Evolutionary conservation across 2,329 filamentous ascomycete species (phyloP).

Genomic region (Dissoconium aciculare): DNA sequence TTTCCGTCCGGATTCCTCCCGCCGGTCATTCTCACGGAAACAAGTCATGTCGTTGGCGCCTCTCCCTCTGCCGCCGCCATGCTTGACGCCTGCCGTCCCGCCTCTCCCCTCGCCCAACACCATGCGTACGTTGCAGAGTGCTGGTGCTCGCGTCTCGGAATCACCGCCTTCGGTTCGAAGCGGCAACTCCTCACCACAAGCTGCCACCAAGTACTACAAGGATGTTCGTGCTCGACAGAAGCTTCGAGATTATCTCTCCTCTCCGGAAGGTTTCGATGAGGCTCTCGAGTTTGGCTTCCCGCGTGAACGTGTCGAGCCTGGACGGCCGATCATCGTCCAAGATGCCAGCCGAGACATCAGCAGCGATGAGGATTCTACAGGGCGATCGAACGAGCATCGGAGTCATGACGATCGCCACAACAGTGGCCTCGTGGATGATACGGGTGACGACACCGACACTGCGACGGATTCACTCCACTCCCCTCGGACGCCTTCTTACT

Average conservation of each 20-base stretch:
- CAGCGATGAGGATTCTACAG: slow-evolving; percentile 3
- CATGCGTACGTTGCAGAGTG: slow-evolving; percentile 1
- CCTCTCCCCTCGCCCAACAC: slow-evolving; percentile 9
- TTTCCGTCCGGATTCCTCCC: slow-evolving; percentile 1
- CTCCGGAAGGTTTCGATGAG: slow-evolving; percentile 90
- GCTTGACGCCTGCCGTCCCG: slow-evolving; percentile 14
- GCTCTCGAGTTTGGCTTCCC: slow-evolving; percentile 89
- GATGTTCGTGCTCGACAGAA: slow-evolving; percentile 80
- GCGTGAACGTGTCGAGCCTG: slow-evolving; percentile 3
- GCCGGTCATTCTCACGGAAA: slow-evolving; percentile 11
- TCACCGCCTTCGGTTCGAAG: slow-evolving; percentile 1
- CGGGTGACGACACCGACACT: neutral
- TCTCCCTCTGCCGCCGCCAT: slow-evolving; percentile 18
- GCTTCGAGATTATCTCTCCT: slow-evolving; percentile 70
- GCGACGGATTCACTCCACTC: neutral
- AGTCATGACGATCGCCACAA: too few relatives aligned
- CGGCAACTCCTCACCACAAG: slow-evolving; percentile 2
- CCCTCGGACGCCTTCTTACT: neutral
- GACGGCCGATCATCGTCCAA: slow-evolving; percentile 6
- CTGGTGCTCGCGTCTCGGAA: neutral
- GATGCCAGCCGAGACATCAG: slow-evolving; percentile 9
- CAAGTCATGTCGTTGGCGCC: slow-evolving; percentile 15
- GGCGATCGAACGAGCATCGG: too few relatives aligned
- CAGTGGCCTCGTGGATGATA: neutral
- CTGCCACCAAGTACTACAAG: slow-evolving; percentile 53